Evolutionary conservation across 257 asterid species (phyloP), one percentile per base, ranked within the genome.

Genomic region (Eucommia ulmoides): DNA sequence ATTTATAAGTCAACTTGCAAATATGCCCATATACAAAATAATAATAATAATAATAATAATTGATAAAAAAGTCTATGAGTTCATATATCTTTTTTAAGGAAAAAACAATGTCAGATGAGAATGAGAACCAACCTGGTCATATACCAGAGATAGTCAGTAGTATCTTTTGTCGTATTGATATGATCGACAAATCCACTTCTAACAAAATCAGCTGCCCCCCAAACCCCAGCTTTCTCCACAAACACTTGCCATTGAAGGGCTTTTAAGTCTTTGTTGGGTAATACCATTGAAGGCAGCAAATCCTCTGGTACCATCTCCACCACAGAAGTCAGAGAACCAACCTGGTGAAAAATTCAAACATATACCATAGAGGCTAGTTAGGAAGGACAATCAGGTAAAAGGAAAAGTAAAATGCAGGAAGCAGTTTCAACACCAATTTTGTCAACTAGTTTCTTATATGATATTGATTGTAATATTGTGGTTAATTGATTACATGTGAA

Each of bases 101-200:
- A n/a, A n/a, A n/a, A n/a, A n/a, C n/a, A n/a, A n/a, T n/a, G n/a
- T n/a, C n/a, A n/a, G n/a, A n/a, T n/a, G n/a, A n/a, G n/a, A n/a
- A n/a, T n/a, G n/a, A n/a, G n/a, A n/a, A n/a, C n/a, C n/a, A 19
- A 87, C 97, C 94, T 87, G 64, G 88, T 83, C 3, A 74, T 70
- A 46, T 76, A 81, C 97, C 97, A 87, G 49, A 87, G 93, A 77
- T 87, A 87, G 65, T 87, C 97, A 11, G 97, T 83, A 17, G 93
- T 62, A 57, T 83, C 94, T 70, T 81, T 80, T 49, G 97, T 87
- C 51, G 83, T 74, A 72, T 87, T 87, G 52, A 87, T 87, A 69
- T 83, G 94, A 75, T 87, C 97, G 41, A 74, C 91, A 63, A 87
- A 73, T 46, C 75, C 72, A 19, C 52, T 83, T 53, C 53, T 68